These are phyloP conservation scores for Acacia confusa DNA, from an alignment of 306 rosid genomes.

Conservation along the genomic window DNA sequence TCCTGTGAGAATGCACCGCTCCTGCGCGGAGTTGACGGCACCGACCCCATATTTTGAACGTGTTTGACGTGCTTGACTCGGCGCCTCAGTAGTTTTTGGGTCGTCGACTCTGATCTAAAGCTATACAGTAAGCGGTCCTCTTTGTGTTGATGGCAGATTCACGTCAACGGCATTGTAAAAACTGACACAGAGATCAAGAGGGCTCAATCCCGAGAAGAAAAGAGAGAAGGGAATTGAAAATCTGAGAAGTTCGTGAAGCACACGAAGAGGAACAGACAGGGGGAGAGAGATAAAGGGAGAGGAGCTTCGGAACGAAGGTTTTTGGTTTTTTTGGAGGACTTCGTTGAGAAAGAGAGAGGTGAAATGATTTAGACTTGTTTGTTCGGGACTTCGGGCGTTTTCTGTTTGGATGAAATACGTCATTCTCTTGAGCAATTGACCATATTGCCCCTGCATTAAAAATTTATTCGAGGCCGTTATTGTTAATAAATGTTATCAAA, in stretches of 20 bases:
- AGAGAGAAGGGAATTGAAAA: conserved; percentile 36
- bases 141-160: conserved; percentile 37
- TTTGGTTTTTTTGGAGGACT: conserved; percentile 25
- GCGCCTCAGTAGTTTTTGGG: conserved; percentile 14
- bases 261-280: conserved; percentile 24
- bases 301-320: conserved; percentile 57
- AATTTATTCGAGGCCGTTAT: background rate
- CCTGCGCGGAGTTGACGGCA: conserved; percentile 85
- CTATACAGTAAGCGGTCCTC: conserved; percentile 19
- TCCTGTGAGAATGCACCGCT: conserved; percentile 63
- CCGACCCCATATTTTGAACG: conserved; percentile 66
- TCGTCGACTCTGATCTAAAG: conserved; percentile 37
- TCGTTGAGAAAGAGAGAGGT: conserved; percentile 14
- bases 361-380: conserved; percentile 20
- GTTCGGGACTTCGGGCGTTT: conserved; percentile 26
- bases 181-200: conserved; percentile 27
- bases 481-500: too few relatives aligned
- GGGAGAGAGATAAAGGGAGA: background rate
- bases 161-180: conserved; percentile 48
- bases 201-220: conserved; percentile 39
- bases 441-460: background rate
- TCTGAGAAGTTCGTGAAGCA: conserved; percentile 21
- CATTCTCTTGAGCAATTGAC: background rate
- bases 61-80: background rate
- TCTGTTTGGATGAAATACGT: conserved; percentile 5